Evolutionary conservation across 140 eudicot species (phyloP), one percentile per base, ranked within the genome.

Genomic region (Artemisia princeps): DNA sequence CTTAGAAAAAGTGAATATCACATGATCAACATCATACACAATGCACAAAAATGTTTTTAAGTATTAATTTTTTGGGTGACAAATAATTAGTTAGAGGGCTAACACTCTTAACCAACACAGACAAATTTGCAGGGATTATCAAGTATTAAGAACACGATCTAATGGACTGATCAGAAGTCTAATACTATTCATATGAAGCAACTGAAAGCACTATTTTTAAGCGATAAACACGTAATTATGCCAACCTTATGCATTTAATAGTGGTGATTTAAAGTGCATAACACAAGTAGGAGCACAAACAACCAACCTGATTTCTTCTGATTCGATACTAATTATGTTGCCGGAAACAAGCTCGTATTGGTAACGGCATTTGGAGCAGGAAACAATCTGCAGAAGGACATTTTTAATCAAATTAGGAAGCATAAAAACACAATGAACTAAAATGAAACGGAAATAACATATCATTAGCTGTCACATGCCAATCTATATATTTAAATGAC

Each of bases 261-360:
- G 56, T 67, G 58, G 42, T 12, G n/a, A 57, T 67, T 24, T 14
- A n/a, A 13, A 0, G 53, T 30, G 55, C 13, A 60, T 24, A 61
- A 64, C 22, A 65, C 67, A 76, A 44, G 67, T 20, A 45, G 30
- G 77, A 53, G 59, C 67, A 58, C 70, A 76, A 59, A 67, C 60
- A 75, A 75, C 81, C 68, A 80, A 94, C 99, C 99, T 94, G 77
- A 88, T 84, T 80, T 94, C 99, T 82, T 94, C 99, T 7, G 95
- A 94, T 60, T 84, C 87, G 10, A 94, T 86, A 46, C 72, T 74
- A 50, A 72, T 71, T 74, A 94, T 80, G 76, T 76, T 76, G 30
- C 99, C 96, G 7, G 99, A 94, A 70, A 94, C 78, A 66, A 94
- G 90, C 78, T 88, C 99, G 12, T 94, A 94, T 60, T 94, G 84